Base-by-base conservation (phyloP, 805 yeast genomes). In the Cyberlindnera veronae region DNA sequence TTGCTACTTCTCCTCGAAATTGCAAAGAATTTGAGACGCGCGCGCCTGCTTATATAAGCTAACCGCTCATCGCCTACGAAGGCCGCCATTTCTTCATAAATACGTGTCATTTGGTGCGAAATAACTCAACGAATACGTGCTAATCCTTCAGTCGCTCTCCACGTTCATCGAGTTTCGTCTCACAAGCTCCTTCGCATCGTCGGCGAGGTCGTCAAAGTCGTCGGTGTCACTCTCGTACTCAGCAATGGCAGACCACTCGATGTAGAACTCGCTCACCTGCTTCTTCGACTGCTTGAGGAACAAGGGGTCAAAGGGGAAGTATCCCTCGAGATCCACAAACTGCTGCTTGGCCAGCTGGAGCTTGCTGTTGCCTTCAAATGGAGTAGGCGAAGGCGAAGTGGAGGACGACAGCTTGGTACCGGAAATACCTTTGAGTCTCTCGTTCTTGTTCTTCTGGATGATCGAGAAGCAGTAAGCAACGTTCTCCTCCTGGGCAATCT, bases 231-330 rank as follows among this genome's bases (percentile, higher is more conserved):
- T 66, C 26, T 68, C 74, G 32, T 67, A 63, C 19, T 77, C 83
- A 8, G 76, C n/a, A n/a, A n/a, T 84, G 29, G 82, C 82, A 24
- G 72, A 73, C 98, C 98, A 91, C 53, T 89, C 93, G 20, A 90
- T 78, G 55, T 80, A 84, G 44, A 72, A 71, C 6, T 64, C 69
- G 23, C 71, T 67, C 41, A 93, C 64, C 24, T 77, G 59, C 29
- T 64, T 60, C 52, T 80, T 77, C 34, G 86, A 75, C 10, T 63
- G 63, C 32, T 81, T 83, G 47, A 91, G 71, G 36, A 84, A 77
- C 46, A 93, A 63, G 1, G 99, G 99, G 67, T 91, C 98, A 60
- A 86, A 91, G 11, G 99, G 99, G 63, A 91, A 91, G 60, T 88
- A 91, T n/a, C 93, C 89, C 60, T 90, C 96, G 38, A 91, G 69